These are phyloP conservation scores for Macrolepiota dolichaula DNA, from an alignment of 768 basidiomycete genomes.

Conservation along the genomic window DNA sequence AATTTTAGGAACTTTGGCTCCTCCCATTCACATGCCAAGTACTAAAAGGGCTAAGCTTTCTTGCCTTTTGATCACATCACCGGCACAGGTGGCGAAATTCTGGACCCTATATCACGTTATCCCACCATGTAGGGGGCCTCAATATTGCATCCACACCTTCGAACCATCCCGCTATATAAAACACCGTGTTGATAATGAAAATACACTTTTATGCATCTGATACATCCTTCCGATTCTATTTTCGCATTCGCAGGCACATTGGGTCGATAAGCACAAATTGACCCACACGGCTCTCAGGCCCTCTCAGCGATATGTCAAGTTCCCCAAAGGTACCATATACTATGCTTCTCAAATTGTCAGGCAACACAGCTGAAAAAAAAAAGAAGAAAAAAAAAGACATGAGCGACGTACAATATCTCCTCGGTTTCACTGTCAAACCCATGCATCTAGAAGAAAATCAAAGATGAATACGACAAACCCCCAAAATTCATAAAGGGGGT, in stretches of 20 bases:
- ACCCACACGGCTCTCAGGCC: slow-evolving; percentile 89
- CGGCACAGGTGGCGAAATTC: not conserved
- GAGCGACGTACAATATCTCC: slow-evolving; percentile 73
- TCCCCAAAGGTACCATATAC: slow-evolving; percentile 99
- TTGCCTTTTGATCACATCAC: slow-evolving; percentile 8
- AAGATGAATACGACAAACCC: not conserved
- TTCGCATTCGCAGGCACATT: slow-evolving; percentile 84
- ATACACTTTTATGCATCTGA: not conserved
- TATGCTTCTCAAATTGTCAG: slow-evolving; percentile 49
- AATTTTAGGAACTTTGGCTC: not conserved
- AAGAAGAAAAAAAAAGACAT: too few species aligned
- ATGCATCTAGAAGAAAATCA: slow-evolving; percentile 68
- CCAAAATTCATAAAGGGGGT: not conserved
- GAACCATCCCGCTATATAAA: too few species aligned
- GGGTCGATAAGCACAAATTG: slow-evolving; percentile 92
- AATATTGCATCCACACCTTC: not conserved
- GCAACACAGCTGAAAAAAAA: slow-evolving; percentile 12
- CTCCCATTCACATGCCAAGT: slow-evolving; percentile 7
- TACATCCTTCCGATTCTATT: slow-evolving; percentile 31
- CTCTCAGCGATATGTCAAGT: slow-evolving; percentile 88
- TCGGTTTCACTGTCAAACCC: slow-evolving; percentile 87
- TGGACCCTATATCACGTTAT: not conserved
- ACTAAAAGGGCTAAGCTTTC: not conserved
- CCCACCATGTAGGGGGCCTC: too few species aligned
- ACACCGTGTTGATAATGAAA: slow-evolving; percentile 11